phyloP scores from a whole-genome alignment of 2,329 filamentous ascomycete genomes.

The Talaromyces islandicus region DNA sequence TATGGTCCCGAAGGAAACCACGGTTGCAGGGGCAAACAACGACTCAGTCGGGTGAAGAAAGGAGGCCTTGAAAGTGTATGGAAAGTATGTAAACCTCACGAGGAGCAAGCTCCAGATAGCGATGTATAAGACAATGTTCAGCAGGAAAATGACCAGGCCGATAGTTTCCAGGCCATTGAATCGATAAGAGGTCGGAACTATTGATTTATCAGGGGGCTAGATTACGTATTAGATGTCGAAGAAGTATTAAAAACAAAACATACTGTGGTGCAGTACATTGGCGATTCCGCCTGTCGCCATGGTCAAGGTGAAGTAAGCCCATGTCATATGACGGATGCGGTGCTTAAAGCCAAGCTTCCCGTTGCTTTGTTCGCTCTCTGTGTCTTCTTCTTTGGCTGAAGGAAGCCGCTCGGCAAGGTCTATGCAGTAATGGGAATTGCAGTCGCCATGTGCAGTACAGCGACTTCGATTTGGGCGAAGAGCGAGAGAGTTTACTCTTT shows the following conservation, averaged over 20 bases:
- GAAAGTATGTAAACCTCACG: conserved; percentile 63
- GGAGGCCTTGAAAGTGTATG: conserved; percentile 63
- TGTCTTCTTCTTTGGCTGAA: background rate
- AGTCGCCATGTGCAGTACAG: background rate
- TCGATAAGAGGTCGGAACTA: conserved; percentile 45
- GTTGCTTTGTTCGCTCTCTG: background rate
- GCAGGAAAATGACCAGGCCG: conserved; percentile 55
- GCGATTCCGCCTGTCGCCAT: conserved; percentile 58
- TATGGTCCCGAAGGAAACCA: conserved; percentile 67
- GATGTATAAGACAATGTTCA: conserved; percentile 59
- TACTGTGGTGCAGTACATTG: conserved; percentile 55
- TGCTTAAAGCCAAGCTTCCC: conserved; percentile 42
- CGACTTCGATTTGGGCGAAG: background rate
- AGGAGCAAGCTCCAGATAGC: conserved; percentile 60
- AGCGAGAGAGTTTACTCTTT: background rate
- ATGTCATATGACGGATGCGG: conserved; percentile 59
- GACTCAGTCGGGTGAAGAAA: conserved; percentile 73
- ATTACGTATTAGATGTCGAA: conserved; percentile 37
- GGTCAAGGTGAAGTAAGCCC: conserved; percentile 73
- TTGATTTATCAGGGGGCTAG: conserved; percentile 17
- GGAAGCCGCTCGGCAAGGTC: background rate
- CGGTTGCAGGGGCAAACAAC: conserved; percentile 65
- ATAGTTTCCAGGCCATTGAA: conserved; percentile 54
- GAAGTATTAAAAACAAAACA: conserved; percentile 32
- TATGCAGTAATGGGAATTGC: background rate